Evolutionary conservation across 441 rosid genomes (phyloP), one percentile per base, ranked within the genome.

Genomic region (Dalechampia spathulata): DNA sequence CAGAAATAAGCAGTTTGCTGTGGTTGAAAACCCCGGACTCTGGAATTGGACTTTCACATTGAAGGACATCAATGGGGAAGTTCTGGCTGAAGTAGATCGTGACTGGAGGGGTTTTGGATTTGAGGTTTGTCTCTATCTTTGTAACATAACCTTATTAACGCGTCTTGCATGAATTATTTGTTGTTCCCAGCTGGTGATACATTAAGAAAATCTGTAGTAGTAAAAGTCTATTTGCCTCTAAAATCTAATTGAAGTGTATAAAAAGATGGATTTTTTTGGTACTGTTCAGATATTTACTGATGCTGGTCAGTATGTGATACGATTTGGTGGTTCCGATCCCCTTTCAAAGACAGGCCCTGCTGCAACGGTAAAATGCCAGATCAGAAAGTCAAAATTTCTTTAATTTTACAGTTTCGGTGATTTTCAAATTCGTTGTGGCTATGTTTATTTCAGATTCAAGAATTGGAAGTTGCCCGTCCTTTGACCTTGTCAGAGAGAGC

Each of bases 61-160:
- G 72, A 85, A 82, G 78, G 97, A 72, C 76, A 80, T 77, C 57
- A 72, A 85, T 60, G 96, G 92, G 19, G 69, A 85, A 60, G 87
- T 83, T 39, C 62, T 92, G 61, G 97, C 95, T 51, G 70, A 89
- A 67, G 79, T 92, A 60, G 92, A 86, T 71, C 99, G 96, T 70
- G 88, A 92, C 49, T 92, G 99, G 99, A 85, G 99, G 59, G 99
- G 99, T 53, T 86, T 92, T 57, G 99, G 97, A 66, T 92, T 92
- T 58, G 96, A 92, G 98, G 98, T 89, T 6, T 66, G 30, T 50
- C 57, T 53, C 28, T 44, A 27, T 62, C 17, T 61, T 65, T 58
- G 20, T 45, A 22, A 54, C 45, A 19, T 21, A 49, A 28, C 23
- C 27, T 39, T 55, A 8, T 12, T 19, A 36, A 39, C 23, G 37